Percentiles rank a stretch among this genome's conserved stretches.
These are phyloP conservation scores for Fusarium subtropicale DNA, from an alignment of 2,329 filamentous ascomycete genomes.

Conservation along the genomic window DNA sequence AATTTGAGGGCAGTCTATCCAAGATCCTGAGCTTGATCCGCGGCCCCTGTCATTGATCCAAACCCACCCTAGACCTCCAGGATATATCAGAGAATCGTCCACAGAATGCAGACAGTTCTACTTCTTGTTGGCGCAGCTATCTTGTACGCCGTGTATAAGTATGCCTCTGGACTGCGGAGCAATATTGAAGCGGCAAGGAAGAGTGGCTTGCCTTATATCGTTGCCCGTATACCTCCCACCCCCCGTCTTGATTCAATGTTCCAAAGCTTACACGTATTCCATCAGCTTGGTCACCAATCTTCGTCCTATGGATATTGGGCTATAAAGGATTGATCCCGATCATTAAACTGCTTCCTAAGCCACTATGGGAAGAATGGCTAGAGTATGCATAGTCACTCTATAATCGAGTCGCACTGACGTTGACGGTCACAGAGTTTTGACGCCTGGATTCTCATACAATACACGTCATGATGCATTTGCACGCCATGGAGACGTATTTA, in stretches of 20 bases:
- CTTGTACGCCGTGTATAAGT: conserved; percentile 51
- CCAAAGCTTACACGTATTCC: neutral
- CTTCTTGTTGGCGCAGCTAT: conserved; percentile 49
- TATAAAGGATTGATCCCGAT: conserved; percentile 66
- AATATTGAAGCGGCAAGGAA: conserved; percentile 64
- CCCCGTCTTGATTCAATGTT: neutral
- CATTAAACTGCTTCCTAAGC: conserved; percentile 65
- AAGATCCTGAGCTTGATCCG: neutral
- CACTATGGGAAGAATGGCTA: conserved; percentile 68
- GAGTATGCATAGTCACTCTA: conserved; percentile 59
- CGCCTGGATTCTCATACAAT: conserved; percentile 71
- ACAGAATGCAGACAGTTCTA: conserved; percentile 53
- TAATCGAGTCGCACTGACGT: conserved; percentile 15
- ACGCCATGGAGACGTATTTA: conserved; percentile 70
- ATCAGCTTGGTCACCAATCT: conserved; percentile 62
- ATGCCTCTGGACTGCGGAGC: conserved; percentile 51
- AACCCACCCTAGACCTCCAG: conserved; percentile 9
- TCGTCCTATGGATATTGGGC: conserved; percentile 66
- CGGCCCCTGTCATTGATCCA: neutral
- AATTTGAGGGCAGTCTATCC: neutral
- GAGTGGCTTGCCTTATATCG: conserved; percentile 64
- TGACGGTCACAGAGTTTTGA: conserved; percentile 58
- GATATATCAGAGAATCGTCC: neutral
- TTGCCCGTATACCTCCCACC: conserved; percentile 59
- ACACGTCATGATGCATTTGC: conserved; percentile 68